Evolutionary conservation across 371 early-diverging fungal species (phyloP), one percentile per base, ranked within the genome.

Genomic region (Mucor circinelloides): DNA sequence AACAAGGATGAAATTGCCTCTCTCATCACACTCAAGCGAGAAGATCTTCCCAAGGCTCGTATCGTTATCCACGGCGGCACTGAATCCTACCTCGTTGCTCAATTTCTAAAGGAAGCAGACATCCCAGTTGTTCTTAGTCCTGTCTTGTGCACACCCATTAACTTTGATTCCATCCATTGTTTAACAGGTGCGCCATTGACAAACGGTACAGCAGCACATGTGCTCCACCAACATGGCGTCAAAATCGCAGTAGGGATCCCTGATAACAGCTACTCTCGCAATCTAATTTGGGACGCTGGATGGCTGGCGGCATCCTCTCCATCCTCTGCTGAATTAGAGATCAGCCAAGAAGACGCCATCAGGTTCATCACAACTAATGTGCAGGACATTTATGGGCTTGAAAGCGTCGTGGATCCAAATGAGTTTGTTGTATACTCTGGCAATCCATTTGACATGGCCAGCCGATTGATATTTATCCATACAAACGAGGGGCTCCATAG

Each of bases 281-380:
- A 88, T 44, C 71, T 94, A 66, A 81, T 87, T 3, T 93, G 91
- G 90, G 93, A 90, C 67, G 93, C 94, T 31, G 92, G 90, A 15
- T 92, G 91, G 92, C 82, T 85, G 10, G 69, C 78, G 0, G 70
- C 67, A 25, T 77, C 83, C 38, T 81, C 87, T 7, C 76, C 78
- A 7, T 50, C 67, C 1, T 27, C 62, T 0, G 25, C 38, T 58
- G 66, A 60, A 12, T 36, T 66, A 10, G 40, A 68, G 5, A 78
- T 90, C 21, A 68, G 79, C 0, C 87, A 87, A 71, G 76, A 69
- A 52, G 87, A 92, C 25, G 90, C 92, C 12, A 84, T 93, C 42
- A 88, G 84, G 8, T 85, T 90, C 28, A 81, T 93, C n/a, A 88
- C 92, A 40, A 88, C 88, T 77, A 89, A 89, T 64, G 70, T 91